Conservation (phyloP, 2,329 filamentous ascomycete genomes). For the Aspergillus sclerotialis region DNA sequence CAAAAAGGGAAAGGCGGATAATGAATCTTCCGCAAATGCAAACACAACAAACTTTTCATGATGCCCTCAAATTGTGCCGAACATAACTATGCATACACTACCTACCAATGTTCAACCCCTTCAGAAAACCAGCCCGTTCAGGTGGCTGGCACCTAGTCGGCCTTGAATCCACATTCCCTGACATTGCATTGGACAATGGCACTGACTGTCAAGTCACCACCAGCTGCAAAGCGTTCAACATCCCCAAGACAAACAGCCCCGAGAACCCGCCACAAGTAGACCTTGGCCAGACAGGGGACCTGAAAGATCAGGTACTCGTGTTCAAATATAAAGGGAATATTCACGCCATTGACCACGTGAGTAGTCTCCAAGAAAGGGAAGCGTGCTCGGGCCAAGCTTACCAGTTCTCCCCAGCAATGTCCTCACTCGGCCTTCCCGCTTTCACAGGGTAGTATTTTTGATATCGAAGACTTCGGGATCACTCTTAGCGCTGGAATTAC, state of each 20-base stretch:
- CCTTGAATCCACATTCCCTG: constrained; percentile 49
- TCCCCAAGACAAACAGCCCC: constrained; percentile 33
- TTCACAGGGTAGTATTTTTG: constrained; percentile 56
- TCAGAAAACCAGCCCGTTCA: too few species aligned
- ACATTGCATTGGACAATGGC: constrained; percentile 38
- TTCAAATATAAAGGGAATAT: constrained; percentile 58
- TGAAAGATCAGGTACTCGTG: constrained; percentile 57
- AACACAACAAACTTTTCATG: too few species aligned
- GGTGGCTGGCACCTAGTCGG: constrained; percentile 57
- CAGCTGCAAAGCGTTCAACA: constrained; percentile 55
- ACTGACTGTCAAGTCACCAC: constrained; percentile 37
- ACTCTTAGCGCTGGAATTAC: constrained; percentile 47
- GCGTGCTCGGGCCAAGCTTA: constrained; percentile 2
- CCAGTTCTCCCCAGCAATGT: constrained; percentile 52
- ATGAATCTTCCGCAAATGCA: too few species aligned
- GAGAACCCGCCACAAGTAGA: constrained; percentile 21
- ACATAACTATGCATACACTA: too few species aligned
- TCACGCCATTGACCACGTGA: constrained; percentile 63
- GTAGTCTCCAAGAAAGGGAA: constrained; percentile 3
- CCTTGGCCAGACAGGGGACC: constrained; percentile 30
- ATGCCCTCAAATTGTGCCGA: too few species aligned
- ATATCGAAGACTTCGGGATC: constrained; percentile 65
- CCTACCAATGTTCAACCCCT: too few species aligned
- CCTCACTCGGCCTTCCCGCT: constrained; percentile 63
- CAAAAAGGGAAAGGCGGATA: too few species aligned